These are phyloP conservation scores for Pseudogymnoascus sp. DNA, from an alignment of 2,329 filamentous ascomycete genomes.

Conservation along the genomic window DNA sequence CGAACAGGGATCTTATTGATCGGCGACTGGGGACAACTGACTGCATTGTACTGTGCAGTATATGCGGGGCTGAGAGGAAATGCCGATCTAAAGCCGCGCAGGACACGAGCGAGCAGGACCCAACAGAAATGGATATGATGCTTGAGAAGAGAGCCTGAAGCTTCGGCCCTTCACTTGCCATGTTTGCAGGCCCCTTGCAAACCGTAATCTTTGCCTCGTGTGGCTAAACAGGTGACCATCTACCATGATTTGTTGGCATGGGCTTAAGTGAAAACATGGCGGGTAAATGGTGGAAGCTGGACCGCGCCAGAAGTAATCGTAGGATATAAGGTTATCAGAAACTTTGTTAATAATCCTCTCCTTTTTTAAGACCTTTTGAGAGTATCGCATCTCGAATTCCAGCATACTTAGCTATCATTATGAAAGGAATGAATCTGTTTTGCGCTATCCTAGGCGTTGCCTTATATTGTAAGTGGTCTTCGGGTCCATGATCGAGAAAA, in stretches of 20 bases:
- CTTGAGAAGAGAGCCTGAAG: neutral
- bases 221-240: neutral
- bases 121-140: neutral
- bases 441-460: conserved; percentile 19
- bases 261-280: neutral
- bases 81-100: neutral
- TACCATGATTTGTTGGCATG: neutral
- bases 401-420: conserved; percentile 18
- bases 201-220: neutral
- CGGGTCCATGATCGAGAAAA: neutral
- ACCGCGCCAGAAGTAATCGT: neutral
- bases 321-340: neutral
- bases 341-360: neutral
- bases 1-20: neutral
- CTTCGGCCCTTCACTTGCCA: neutral
- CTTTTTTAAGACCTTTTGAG: conserved; percentile 5
- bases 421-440: conserved; percentile 22
- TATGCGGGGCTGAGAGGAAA: neutral
- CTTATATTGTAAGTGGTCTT: conserved; percentile 19
- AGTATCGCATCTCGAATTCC: neutral
- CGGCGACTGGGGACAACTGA: neutral
- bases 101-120: neutral
- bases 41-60: no score
- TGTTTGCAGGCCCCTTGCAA: neutral
- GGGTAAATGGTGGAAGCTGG: neutral